phyloP scores from a whole-genome alignment of 305 asterid species.

The Fraxinus angustifolia region DNA sequence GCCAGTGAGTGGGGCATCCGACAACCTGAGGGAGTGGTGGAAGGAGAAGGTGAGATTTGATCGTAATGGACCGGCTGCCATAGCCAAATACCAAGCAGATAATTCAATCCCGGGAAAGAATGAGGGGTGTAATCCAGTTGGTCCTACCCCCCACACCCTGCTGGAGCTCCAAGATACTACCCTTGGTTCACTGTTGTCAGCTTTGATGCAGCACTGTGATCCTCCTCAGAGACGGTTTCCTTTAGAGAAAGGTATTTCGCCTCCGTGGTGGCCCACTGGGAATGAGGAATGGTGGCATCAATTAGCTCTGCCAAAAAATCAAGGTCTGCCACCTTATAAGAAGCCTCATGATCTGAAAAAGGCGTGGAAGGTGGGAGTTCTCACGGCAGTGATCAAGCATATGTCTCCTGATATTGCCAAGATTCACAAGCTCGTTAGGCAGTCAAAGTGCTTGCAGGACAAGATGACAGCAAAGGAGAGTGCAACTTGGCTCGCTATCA shows the following conservation, averaged over 20 bases:
- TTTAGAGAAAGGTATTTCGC: constrained; percentile 58
- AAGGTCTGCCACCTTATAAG: constrained; percentile 64
- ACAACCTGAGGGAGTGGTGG: constrained; percentile 79
- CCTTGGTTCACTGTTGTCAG: constrained; percentile 63
- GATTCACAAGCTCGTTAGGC: constrained; percentile 68
- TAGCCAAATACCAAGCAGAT: constrained; percentile 52
- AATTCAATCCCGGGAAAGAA: constrained; percentile 34
- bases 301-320: constrained; percentile 51
- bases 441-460: constrained; percentile 69
- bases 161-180: constrained; percentile 83
- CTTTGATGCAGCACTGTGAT: constrained; percentile 73
- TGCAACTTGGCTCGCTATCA: constrained; percentile 65
- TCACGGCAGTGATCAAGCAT: constrained; percentile 70
- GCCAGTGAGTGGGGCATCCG: constrained; percentile 75
- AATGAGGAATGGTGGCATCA: constrained; percentile 74
- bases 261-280: constrained; percentile 85
- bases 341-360: constrained; percentile 72
- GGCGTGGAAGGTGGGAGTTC: constrained; percentile 70
- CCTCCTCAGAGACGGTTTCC: constrained; percentile 78
- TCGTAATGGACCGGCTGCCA: constrained; percentile 75
- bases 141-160: constrained; percentile 67
- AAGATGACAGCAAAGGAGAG: constrained; percentile 83
- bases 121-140: constrained; percentile 37
- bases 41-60: constrained; percentile 71
- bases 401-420: constrained; percentile 66